Evolutionary conservation across 306 rosid species (phyloP).

Genomic region (Ochetophila trinervis): DNA sequence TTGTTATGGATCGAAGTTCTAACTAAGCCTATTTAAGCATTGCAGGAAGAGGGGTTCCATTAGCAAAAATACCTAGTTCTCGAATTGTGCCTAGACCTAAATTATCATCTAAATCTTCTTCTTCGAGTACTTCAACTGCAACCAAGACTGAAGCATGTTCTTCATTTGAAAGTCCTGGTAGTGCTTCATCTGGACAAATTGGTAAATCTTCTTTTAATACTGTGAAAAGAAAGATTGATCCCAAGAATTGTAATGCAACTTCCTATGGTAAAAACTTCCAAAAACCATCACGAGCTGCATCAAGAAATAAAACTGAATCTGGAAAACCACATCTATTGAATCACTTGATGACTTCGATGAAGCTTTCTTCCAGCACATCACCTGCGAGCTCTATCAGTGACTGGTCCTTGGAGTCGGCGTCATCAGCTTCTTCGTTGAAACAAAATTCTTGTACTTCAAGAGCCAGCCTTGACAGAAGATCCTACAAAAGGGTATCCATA

Average conservation of each 20-base stretch:
- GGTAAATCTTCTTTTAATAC: conserved; percentile 47
- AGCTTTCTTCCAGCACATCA: conserved; percentile 59
- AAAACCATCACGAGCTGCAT: conserved; percentile 46
- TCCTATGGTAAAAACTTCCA: conserved; percentile 42
- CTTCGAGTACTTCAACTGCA: conserved; percentile 40
- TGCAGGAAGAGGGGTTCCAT: conserved; percentile 55
- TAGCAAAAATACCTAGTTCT: conserved; percentile 45
- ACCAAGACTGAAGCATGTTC: conserved; percentile 40
- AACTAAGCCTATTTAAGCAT: conserved; percentile 14
- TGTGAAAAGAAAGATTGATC: conserved; percentile 38
- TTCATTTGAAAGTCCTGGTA: conserved; percentile 35
- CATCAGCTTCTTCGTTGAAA: conserved; percentile 53
- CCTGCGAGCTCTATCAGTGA: conserved; percentile 90
- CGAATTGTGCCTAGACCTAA: conserved; percentile 42
- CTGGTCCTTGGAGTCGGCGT: conserved; percentile 75
- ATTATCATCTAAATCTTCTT: conserved; percentile 34
- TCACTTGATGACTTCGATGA: conserved; percentile 42
- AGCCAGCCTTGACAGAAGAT: conserved; percentile 52
- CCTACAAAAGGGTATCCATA: conserved; percentile 43
- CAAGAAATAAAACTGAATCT: conserved; percentile 37
- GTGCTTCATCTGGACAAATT: conserved; percentile 36
- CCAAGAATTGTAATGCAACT: conserved; percentile 34
- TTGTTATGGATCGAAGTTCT: conserved; percentile 20
- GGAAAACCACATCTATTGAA: conserved; percentile 44
- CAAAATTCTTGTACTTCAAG: conserved; percentile 50